phyloP scores from a whole-genome alignment of 441 rosid genomes.

The Adansonia gregorii region DNA sequence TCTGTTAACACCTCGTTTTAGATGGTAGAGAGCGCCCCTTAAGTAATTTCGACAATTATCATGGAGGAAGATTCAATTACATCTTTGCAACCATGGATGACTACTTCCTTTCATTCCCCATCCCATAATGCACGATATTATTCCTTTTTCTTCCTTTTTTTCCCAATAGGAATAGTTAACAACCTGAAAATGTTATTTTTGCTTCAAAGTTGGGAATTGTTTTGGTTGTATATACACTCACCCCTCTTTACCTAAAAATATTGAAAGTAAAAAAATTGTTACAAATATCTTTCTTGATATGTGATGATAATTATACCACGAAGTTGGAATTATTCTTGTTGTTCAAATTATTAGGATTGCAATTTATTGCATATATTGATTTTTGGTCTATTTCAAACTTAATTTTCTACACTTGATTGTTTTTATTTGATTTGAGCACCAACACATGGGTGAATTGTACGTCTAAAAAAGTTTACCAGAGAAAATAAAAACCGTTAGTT shows the following conservation, averaged over 20 bases:
- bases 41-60: slow-evolving; percentile 22
- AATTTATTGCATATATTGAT: neutral
- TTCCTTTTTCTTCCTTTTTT: neutral
- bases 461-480: neutral
- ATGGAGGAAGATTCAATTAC: slow-evolving; percentile 25
- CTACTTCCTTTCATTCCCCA: slow-evolving; percentile 22
- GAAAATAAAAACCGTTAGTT: neutral
- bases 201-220: slow-evolving; percentile 25
- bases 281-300: slow-evolving; percentile 14
- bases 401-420: neutral
- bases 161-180: slow-evolving; percentile 13
- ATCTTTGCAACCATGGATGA: slow-evolving; percentile 30
- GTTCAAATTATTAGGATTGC: slow-evolving; percentile 17
- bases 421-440: slow-evolving; percentile 12
- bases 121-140: neutral
- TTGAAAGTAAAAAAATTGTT: neutral
- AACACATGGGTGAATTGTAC: slow-evolving; percentile 2
- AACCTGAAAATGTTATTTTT: neutral
- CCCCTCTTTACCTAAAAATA: slow-evolving; percentile 9
- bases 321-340: neutral
- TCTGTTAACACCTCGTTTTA: slow-evolving; percentile 21
- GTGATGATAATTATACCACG: slow-evolving; percentile 26
- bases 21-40: slow-evolving; percentile 18
- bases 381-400: slow-evolving; percentile 15
- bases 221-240: slow-evolving; percentile 21